Conservation (phyloP, 2,329 filamentous ascomycete genomes). For the Didymella arachidicola region DNA sequence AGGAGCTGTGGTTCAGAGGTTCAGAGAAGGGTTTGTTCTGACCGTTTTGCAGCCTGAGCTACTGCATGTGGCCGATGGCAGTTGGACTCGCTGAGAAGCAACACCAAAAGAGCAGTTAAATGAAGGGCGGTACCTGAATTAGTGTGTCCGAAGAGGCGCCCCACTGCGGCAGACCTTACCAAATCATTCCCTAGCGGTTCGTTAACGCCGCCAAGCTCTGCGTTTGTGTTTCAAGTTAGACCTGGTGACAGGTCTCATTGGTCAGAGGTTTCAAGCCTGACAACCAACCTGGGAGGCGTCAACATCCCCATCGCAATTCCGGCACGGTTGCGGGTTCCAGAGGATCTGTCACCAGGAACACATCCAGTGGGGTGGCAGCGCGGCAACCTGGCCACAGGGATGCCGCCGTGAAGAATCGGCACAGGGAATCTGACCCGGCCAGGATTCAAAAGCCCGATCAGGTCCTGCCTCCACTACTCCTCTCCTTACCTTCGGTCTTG, state of each 20-base stretch:
- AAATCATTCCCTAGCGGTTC: slow-evolving; percentile 25
- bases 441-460: slow-evolving; percentile 37
- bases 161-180: slow-evolving; percentile 35
- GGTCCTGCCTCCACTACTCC: slow-evolving; percentile 22
- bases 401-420: slow-evolving; percentile 21
- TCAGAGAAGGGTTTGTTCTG: slow-evolving; percentile 18
- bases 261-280: slow-evolving; percentile 33
- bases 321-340: slow-evolving; percentile 26
- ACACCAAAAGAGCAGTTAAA: slow-evolving; percentile 24
- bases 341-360: slow-evolving; percentile 39
- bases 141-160: slow-evolving; percentile 41
- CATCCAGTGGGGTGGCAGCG: slow-evolving; percentile 32
- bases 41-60: slow-evolving; percentile 22
- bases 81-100: slow-evolving; percentile 11
- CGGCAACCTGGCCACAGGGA: slow-evolving; percentile 23
- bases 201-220: slow-evolving; percentile 25
- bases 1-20: background rate
- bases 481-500: slow-evolving; percentile 37
- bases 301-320: slow-evolving; percentile 26
- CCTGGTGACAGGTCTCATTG: slow-evolving; percentile 35
- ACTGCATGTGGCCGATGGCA: slow-evolving; percentile 10
- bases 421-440: slow-evolving; percentile 21
- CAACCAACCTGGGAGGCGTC: slow-evolving; percentile 29
- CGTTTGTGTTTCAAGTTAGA: slow-evolving; percentile 46
- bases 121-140: slow-evolving; percentile 44